Percentiles rank a stretch among this genome's conserved stretches.
Conservation (phyloP, 2,329 filamentous ascomycete genomes). For the Alternaria hordeiaustralica region DNA sequence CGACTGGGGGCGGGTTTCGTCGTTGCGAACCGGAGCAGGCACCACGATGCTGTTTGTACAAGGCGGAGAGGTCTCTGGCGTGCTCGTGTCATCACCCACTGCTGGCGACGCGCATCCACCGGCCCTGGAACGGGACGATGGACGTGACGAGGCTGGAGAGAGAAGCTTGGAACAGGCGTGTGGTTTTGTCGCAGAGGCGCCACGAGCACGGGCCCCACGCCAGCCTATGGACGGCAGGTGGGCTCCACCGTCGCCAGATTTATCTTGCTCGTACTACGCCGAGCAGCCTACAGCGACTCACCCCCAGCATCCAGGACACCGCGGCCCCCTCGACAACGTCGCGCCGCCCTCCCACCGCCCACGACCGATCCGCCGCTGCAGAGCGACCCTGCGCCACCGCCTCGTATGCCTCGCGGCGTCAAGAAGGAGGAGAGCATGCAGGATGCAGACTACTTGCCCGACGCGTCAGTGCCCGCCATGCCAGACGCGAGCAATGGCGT, state of each 20-base stretch:
- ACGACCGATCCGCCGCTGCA: constrained; percentile 11
- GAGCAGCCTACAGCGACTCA: constrained; percentile 44
- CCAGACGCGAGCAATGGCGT: constrained; percentile 27
- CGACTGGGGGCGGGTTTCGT: constrained; percentile 28
- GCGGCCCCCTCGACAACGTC: constrained; percentile 44
- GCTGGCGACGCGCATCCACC: constrained; percentile 21
- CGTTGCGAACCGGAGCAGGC: constrained; percentile 16
- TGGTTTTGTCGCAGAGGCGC: constrained; percentile 2
- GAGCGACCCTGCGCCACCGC: constrained; percentile 17
- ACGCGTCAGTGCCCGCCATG: constrained; percentile 38
- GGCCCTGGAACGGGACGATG: constrained; percentile 7
- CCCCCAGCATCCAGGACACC: constrained; percentile 48
- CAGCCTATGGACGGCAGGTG: constrained; percentile 43
- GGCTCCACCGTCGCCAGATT: constrained; percentile 53
- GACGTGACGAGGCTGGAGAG: constrained; percentile 19
- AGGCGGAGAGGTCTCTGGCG: constrained; percentile 32
- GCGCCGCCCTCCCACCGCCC: constrained; percentile 16
- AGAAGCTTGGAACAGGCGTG: not conserved
- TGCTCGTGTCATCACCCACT: constrained; percentile 48
- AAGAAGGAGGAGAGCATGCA: constrained; percentile 38
- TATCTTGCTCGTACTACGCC: constrained; percentile 56
- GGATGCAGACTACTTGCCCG: constrained; percentile 47
- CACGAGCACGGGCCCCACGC: not conserved
- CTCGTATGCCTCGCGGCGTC: constrained; percentile 39
- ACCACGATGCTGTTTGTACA: constrained; percentile 16